Percentiles rank a stretch among this genome's conserved stretches.
Evolutionary conservation across 768 basidiomycete species (phyloP).

Genomic region (Leccinum obscurum): DNA sequence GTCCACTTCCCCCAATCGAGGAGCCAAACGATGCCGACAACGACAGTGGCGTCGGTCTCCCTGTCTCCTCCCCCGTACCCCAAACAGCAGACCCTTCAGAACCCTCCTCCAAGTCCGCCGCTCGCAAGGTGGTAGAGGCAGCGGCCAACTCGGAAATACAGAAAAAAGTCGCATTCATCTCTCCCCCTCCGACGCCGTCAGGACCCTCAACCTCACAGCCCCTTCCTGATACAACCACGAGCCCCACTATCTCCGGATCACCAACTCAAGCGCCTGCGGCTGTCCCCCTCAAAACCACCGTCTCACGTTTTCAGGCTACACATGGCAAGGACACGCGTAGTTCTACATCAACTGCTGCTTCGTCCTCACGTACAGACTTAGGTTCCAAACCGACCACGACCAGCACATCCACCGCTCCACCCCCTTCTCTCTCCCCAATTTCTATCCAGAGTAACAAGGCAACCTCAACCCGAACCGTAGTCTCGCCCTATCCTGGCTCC

Average conservation of each 20-base stretch:
- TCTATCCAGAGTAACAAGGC: constrained; percentile 52
- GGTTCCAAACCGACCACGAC: constrained; percentile 45
- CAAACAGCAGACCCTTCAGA: constrained; percentile 22
- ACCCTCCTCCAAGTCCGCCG: constrained; percentile 28
- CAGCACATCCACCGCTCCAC: constrained; percentile 48
- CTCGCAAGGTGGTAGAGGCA: constrained; percentile 41
- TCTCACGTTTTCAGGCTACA: constrained; percentile 75
- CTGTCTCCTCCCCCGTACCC: constrained; percentile 34
- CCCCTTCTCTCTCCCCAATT: constrained; percentile 60
- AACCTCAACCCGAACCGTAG: constrained; percentile 62
- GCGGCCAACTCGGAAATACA: constrained; percentile 47
- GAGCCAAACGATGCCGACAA: constrained; percentile 38
- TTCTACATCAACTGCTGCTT: constrained; percentile 62
- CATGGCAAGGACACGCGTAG: constrained; percentile 69
- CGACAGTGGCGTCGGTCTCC: constrained; percentile 38
- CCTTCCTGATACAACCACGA: constrained; percentile 47
- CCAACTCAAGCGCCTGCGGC: constrained; percentile 27
- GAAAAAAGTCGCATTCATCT: constrained; percentile 89
- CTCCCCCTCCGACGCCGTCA: constrained; percentile 71
- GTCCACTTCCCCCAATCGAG: constrained; percentile 50
- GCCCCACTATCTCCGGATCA: constrained; percentile 34
- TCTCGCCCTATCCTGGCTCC: constrained; percentile 67
- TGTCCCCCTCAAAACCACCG: constrained; percentile 56
- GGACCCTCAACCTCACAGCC: constrained; percentile 49
- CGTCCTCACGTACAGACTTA: constrained; percentile 63